Percentiles rank a stretch among this genome's conserved stretches.
phyloP scores from a whole-genome alignment of 768 basidiomycete genomes.

The Hericium erinaceus region DNA sequence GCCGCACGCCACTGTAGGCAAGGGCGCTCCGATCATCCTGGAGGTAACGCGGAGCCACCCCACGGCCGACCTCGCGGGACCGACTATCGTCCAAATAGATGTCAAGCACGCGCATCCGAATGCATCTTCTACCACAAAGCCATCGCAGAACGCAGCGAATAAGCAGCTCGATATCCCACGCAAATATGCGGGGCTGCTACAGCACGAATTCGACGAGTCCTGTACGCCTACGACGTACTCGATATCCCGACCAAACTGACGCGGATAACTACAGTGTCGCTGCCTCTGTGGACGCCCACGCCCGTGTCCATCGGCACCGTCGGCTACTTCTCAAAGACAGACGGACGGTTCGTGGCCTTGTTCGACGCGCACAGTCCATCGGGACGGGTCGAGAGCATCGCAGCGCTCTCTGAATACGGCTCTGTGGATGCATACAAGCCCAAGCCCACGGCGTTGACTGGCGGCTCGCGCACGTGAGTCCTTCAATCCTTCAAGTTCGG shows the following conservation, averaged over 20 bases:
- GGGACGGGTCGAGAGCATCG: not conserved
- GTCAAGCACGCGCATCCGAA: too few species aligned
- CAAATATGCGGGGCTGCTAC: not conserved
- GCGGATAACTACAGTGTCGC: not conserved
- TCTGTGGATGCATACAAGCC: not conserved
- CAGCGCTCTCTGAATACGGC: not conserved
- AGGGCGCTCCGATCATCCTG: too few species aligned
- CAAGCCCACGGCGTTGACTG: not conserved
- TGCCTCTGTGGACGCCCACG: not conserved
- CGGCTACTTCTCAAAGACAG: not conserved
- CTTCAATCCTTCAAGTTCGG: not conserved
- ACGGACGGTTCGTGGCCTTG: not conserved
- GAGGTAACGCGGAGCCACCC: too few species aligned
- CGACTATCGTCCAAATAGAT: too few species aligned
- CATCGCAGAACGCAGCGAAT: too few species aligned
- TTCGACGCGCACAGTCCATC: not conserved
- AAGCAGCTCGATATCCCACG: not conserved
- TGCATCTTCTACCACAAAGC: too few species aligned
- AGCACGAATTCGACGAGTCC: not conserved
- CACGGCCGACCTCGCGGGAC: too few species aligned
- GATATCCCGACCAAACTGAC: too few species aligned
- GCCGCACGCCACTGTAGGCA: too few species aligned
- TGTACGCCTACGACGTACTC: not conserved
- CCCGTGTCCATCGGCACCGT: not conserved
- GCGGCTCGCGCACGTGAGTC: too few species aligned